phyloP scores from a whole-genome alignment of 768 basidiomycete species.

The Hygrocybe coccinea region DNA sequence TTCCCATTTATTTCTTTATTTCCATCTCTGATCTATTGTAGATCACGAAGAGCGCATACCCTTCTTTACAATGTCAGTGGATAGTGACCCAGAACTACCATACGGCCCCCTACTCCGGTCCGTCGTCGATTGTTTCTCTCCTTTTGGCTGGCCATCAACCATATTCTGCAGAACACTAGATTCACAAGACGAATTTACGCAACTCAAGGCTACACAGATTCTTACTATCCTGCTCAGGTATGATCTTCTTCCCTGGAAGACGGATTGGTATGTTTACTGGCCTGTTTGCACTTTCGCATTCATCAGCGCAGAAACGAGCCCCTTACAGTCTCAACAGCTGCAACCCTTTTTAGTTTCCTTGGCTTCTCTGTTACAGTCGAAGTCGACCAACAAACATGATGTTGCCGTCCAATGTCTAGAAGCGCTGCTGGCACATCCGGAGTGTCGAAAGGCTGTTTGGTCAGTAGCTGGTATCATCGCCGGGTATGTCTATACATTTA shows the following conservation, averaged over 20 bases:
- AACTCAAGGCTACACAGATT: constrained; percentile 84
- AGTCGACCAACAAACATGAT: constrained; percentile 68
- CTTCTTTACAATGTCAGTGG: constrained; percentile 58
- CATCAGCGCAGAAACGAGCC: constrained; percentile 46
- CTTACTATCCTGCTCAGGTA: constrained; percentile 81
- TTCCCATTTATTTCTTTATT: neutral
- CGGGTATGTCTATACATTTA: constrained; percentile 48
- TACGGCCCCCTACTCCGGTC: constrained; percentile 77
- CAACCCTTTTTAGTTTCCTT: constrained; percentile 58
- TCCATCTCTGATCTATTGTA: constrained; percentile 22
- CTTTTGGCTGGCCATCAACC: constrained; percentile 10
- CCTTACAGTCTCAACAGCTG: constrained; percentile 48
- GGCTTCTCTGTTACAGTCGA: constrained; percentile 55
- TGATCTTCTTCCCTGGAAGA: constrained; percentile 5
- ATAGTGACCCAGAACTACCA: constrained; percentile 73
- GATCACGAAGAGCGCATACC: constrained; percentile 86
- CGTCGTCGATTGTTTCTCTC: neutral
- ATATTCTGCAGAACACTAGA: constrained; percentile 58
- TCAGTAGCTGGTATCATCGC: constrained; percentile 57
- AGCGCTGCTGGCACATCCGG: constrained; percentile 73
- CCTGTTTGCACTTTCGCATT: constrained; percentile 4
- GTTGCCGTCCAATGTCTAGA: constrained; percentile 90
- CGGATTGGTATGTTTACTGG: constrained; percentile 7
- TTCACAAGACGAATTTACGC: constrained; percentile 91
- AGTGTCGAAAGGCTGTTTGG: constrained; percentile 82